These are phyloP conservation scores for Kokia cookei DNA, from an alignment of 441 rosid genomes.

Conservation along the genomic window DNA sequence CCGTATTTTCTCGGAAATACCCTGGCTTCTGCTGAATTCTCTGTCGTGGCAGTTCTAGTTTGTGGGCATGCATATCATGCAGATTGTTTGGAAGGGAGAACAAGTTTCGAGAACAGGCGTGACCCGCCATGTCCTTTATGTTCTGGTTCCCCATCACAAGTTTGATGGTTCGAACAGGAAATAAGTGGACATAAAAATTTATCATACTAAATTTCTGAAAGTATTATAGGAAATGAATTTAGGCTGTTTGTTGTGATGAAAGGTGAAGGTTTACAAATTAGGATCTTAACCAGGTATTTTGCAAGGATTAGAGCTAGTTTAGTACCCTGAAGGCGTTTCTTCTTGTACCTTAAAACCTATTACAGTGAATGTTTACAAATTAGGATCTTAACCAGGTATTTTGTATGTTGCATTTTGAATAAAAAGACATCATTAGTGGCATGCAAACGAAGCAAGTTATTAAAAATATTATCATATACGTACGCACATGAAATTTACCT, in stretches of 20 bases:
- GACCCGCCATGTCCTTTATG: constrained; percentile 58
- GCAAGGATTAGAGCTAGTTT: neutral
- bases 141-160: constrained; percentile 17
- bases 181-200: constrained; percentile 6
- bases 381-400: no score
- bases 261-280: neutral
- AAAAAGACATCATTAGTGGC: no score
- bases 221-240: constrained; percentile 7
- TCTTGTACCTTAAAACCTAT: neutral
- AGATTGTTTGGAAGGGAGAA: constrained; percentile 53
- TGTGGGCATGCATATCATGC: constrained; percentile 68
- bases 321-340: neutral
- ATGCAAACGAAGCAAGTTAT: no score
- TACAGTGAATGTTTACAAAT: neutral
- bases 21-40: constrained; percentile 27
- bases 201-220: constrained; percentile 8
- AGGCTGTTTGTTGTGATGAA: constrained; percentile 14
- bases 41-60: constrained; percentile 53
- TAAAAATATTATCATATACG: no score
- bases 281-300: constrained; percentile 7
- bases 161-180: constrained; percentile 14
- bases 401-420: no score
- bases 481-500: no score
- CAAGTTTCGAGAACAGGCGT: constrained; percentile 28
- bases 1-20: constrained; percentile 32